Conservation (phyloP, 768 basidiomycete genomes). For the Termitomyces sp. region DNA sequence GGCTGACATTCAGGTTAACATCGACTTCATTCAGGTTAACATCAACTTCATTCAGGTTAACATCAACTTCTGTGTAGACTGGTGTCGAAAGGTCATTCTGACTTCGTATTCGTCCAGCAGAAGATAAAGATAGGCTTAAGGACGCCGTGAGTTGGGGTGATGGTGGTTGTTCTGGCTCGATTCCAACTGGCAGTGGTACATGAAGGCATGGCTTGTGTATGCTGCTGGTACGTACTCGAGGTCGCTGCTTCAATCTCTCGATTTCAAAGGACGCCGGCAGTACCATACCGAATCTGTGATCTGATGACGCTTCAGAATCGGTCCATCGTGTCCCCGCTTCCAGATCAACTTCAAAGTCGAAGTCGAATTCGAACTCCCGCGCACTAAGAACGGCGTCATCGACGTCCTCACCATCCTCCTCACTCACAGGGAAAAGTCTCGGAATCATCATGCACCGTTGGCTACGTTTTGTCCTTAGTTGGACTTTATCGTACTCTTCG, state of each 20-base stretch:
- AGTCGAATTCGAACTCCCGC: slow-evolving; percentile 26
- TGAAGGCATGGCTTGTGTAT: slow-evolving; percentile 23
- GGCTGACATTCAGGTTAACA: slow-evolving; percentile 14
- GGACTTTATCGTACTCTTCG: slow-evolving; percentile 13
- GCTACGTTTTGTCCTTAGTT: slow-evolving; percentile 5
- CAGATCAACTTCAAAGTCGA: slow-evolving; percentile 22
- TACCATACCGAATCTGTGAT: not conserved
- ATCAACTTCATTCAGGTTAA: slow-evolving; percentile 16
- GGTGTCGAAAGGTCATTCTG: slow-evolving; percentile 10
- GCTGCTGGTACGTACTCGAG: slow-evolving; percentile 29
- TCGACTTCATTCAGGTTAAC: slow-evolving; percentile 19
- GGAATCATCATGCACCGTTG: slow-evolving; percentile 13
- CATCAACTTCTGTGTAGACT: slow-evolving; percentile 16
- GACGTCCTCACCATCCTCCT: slow-evolving; percentile 22
- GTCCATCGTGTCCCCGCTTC: slow-evolving; percentile 19
- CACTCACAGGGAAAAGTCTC: slow-evolving; percentile 35
- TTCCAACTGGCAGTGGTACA: slow-evolving; percentile 9
- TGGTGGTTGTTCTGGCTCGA: not conserved
- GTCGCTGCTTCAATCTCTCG: slow-evolving; percentile 22
- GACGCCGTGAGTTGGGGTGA: slow-evolving; percentile 10
- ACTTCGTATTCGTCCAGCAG: not conserved
- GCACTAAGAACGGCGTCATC: slow-evolving; percentile 17
- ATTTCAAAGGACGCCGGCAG: slow-evolving; percentile 16
- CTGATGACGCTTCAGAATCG: slow-evolving; percentile 9
- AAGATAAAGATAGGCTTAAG: slow-evolving; percentile 16